Evolutionary conservation across 2,329 filamentous ascomycete genomes (phyloP).

Genomic region (Pseudogymnoascus sp.): DNA sequence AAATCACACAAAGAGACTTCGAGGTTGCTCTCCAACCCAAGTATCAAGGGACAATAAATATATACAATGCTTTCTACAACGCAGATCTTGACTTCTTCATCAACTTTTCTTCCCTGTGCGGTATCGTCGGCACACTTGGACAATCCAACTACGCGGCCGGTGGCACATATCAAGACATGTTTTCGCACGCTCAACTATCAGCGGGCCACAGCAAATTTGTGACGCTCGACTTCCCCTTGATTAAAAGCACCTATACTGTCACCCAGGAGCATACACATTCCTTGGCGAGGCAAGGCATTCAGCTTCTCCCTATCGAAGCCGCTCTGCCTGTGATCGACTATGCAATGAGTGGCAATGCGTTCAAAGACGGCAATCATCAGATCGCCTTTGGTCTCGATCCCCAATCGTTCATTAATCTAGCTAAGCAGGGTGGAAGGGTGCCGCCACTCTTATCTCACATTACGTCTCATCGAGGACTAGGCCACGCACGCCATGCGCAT

Average conservation of each 20-base stretch:
- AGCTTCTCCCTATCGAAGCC: background rate
- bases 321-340: background rate
- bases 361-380: background rate
- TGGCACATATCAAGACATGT: background rate
- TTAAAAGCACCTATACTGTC: background rate
- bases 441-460: background rate
- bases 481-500: background rate
- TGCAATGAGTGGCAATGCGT: background rate
- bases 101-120: constrained; percentile 10
- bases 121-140: constrained; percentile 11
- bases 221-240: background rate
- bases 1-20: background rate
- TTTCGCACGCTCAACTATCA: background rate
- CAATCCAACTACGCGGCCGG: constrained; percentile 16
- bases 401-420: background rate
- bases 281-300: background rate
- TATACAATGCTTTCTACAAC: background rate
- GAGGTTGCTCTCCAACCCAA: background rate
- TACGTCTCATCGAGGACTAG: background rate
- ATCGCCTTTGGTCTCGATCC: background rate
- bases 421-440: background rate
- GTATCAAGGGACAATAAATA: background rate
- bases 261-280: background rate
- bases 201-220: background rate
- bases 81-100: constrained; percentile 15